phyloP scores from a whole-genome alignment of 2,329 filamentous ascomycete genomes.

The Aspergillus sp. region DNA sequence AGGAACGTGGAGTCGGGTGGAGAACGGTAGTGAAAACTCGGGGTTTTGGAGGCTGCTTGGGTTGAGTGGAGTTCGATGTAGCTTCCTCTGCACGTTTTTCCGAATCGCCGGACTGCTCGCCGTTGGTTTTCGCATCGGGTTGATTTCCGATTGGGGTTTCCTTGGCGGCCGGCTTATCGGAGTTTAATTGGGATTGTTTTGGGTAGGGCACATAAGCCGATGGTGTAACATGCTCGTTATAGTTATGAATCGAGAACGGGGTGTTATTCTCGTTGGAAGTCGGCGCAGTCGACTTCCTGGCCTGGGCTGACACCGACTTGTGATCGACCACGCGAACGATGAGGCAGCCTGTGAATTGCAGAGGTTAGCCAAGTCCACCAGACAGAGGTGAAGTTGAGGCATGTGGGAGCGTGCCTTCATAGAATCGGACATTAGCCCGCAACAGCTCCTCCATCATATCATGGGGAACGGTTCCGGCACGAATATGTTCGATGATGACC shows the following conservation, averaged over 20 bases:
- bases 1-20: conserved; percentile 75
- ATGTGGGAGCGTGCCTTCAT: conserved; percentile 64
- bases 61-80: conserved; percentile 47
- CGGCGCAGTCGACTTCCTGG: conserved; percentile 55
- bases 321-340: conserved; percentile 95
- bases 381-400: neutral
- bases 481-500: conserved; percentile 74
- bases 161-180: conserved; percentile 32
- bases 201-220: conserved; percentile 82
- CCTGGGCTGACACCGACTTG: conserved; percentile 65
- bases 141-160: conserved; percentile 25
- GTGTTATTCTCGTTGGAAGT: conserved; percentile 63
- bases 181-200: conserved; percentile 39
- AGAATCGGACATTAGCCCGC: conserved; percentile 73
- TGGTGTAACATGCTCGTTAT: conserved; percentile 85
- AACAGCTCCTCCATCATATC: conserved; percentile 81
- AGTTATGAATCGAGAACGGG: conserved; percentile 87
- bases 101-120: conserved; percentile 43
- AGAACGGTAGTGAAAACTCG: conserved; percentile 77
- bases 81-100: conserved; percentile 63
- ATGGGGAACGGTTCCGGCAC: conserved; percentile 77
- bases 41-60: conserved; percentile 55
- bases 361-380: conserved; percentile 8
- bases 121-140: conserved; percentile 23
- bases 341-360: conserved; percentile 61